These are phyloP conservation scores for Hanseniaspora singularis DNA, from an alignment of 805 yeast species.

Conservation along the genomic window DNA sequence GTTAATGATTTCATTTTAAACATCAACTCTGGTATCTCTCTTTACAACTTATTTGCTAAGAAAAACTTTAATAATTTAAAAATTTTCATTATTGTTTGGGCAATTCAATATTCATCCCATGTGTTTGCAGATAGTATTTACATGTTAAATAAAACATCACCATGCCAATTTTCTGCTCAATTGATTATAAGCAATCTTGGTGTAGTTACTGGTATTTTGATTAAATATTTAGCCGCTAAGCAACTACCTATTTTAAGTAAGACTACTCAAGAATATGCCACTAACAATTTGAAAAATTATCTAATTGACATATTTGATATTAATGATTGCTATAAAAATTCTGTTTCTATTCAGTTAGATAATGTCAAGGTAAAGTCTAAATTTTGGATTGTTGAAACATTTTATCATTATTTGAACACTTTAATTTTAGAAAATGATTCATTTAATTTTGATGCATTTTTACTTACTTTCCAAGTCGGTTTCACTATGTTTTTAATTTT, in stretches of 20 bases:
- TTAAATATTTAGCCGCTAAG: slow-evolving; percentile 7
- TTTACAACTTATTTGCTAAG: slow-evolving; percentile 12
- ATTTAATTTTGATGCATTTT: slow-evolving; percentile 6
- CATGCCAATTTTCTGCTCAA: slow-evolving; percentile 5
- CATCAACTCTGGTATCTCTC: slow-evolving; percentile 13
- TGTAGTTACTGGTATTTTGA: slow-evolving; percentile 6
- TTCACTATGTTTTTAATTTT: slow-evolving; percentile 14
- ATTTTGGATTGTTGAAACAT: background rate
- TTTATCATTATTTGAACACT: background rate
- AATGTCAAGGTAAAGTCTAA: background rate
- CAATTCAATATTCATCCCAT: slow-evolving; percentile 10
- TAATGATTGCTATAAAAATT: background rate
- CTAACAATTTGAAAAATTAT: background rate
- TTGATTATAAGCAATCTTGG: slow-evolving; percentile 9
- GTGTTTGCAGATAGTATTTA: slow-evolving; percentile 11
- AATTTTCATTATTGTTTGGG: slow-evolving; percentile 8
- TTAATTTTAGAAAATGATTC: background rate
- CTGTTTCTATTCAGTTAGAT: background rate
- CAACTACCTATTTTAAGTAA: background rate
- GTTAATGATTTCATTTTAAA: slow-evolving; percentile 12
- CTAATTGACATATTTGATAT: background rate
- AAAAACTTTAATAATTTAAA: background rate
- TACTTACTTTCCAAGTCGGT: slow-evolving; percentile 12
- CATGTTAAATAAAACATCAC: slow-evolving; percentile 13
- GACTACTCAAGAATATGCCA: background rate